phyloP scores from a whole-genome alignment of 1,284 basidiomycete genomes.

The Leccinum ponderosum region DNA sequence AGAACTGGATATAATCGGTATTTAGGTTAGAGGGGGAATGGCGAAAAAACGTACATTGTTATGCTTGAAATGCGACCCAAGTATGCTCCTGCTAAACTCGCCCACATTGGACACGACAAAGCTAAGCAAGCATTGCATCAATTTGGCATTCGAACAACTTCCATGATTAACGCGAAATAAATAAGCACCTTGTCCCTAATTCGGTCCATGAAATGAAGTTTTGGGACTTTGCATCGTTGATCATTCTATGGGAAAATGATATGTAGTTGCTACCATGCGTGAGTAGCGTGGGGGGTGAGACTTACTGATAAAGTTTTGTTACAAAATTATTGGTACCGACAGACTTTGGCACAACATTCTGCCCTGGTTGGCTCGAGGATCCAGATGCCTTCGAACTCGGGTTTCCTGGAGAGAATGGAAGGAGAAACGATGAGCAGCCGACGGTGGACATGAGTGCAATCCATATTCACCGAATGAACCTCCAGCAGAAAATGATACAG shows the following conservation, averaged over 20 bases:
- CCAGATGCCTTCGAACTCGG: conserved; percentile 15
- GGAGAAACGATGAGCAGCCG: not conserved
- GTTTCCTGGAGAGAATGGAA: conserved; percentile 4
- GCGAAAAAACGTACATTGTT: conserved; percentile 61
- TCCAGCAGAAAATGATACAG: conserved; percentile 15
- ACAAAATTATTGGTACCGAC: conserved; percentile 80
- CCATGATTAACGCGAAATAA: not conserved
- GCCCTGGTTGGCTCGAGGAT: conserved; percentile 17
- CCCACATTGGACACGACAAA: conserved; percentile 82
- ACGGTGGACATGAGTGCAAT: not conserved
- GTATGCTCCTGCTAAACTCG: conserved; percentile 78
- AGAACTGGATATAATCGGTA: conserved; percentile 56
- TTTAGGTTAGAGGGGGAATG: conserved; percentile 4
- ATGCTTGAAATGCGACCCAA: conserved; percentile 82
- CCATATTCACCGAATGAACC: conserved; percentile 12
- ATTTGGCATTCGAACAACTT: not conserved
- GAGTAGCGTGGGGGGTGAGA: conserved; percentile 5
- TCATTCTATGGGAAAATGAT: conserved; percentile 55
- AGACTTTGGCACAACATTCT: conserved; percentile 62
- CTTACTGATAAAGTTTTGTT: conserved; percentile 80
- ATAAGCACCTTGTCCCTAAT: conserved; percentile 59
- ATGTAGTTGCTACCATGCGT: not conserved
- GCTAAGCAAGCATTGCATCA: conserved; percentile 32
- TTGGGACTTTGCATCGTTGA: conserved; percentile 74
- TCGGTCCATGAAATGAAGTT: conserved; percentile 81